A percentile compares a stretch with the other conserved stretches of the same genome.
Evolutionary conservation across 192 early-diverging fungal species (phyloP).

Genomic region (Backusella tuberculispora): DNA sequence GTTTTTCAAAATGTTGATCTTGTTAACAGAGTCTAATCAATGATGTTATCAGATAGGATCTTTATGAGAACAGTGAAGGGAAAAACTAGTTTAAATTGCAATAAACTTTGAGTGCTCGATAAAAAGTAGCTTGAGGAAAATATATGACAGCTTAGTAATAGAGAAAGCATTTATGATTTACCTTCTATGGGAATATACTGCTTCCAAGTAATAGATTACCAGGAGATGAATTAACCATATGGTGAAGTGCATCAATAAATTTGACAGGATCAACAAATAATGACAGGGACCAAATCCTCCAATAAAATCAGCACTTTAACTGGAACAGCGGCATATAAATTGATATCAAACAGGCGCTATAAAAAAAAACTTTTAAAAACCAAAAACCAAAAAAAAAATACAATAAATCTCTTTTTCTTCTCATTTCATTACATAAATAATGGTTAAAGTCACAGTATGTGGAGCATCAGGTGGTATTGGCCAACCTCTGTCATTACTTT

Average conservation of each 20-base stretch:
- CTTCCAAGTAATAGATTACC: too few species aligned
- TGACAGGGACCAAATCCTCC: conserved; percentile 5
- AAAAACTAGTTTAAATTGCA: too few species aligned
- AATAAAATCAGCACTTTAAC: background rate
- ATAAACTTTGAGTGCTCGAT: too few species aligned
- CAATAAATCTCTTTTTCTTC: background rate
- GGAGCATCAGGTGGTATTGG: conserved; percentile 96
- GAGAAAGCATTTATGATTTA: too few species aligned
- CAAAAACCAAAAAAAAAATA: background rate
- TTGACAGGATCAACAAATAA: conserved; percentile 12
- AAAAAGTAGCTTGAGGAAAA: too few species aligned
- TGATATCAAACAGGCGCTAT: background rate
- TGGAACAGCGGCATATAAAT: background rate
- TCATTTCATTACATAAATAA: conserved; percentile 47
- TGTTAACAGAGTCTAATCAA: too few species aligned
- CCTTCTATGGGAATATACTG: background rate
- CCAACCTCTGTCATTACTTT: conserved; percentile 93
- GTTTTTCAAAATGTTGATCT: too few species aligned
- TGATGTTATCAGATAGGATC: too few species aligned
- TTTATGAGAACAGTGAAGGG: too few species aligned
- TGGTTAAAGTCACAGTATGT: conserved; percentile 62
- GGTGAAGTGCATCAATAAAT: background rate
- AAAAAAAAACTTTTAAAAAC: conserved; percentile 3
- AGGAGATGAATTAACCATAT: background rate
- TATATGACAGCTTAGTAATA: too few species aligned